Evolutionary conservation across 169 alveolate genomes (phyloP).

Genomic region (Plasmodium berghei): DNA sequence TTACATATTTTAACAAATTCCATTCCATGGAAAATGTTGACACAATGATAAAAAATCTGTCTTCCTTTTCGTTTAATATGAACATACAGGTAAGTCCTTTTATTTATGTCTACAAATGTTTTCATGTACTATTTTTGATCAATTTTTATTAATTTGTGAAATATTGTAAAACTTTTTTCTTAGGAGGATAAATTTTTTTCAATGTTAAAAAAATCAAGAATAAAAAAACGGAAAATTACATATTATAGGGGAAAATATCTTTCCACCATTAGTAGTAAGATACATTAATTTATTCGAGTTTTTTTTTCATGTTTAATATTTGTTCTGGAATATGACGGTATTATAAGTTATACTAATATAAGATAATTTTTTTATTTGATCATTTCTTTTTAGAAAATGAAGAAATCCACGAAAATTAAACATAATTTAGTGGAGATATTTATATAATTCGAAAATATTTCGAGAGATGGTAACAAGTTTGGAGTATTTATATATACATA

Average conservation of each 20-base stretch:
- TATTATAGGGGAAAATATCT: conserved; percentile 62
- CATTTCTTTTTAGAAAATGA: too few species aligned
- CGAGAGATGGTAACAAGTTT: too few species aligned
- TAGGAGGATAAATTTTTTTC: conserved; percentile 70
- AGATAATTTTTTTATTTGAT: too few species aligned
- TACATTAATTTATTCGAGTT: not conserved
- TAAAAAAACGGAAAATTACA: conserved; percentile 48
- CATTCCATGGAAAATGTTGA: conserved; percentile 58
- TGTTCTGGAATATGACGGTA: not conserved
- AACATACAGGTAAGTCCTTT: conserved; percentile 35
- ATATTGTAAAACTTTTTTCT: too few species aligned
- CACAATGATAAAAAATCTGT: conserved; percentile 33
- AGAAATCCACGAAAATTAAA: too few species aligned
- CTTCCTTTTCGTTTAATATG: conserved; percentile 51
- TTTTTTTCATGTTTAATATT: not conserved
- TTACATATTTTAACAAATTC: conserved; percentile 48
- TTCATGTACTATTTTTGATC: not conserved
- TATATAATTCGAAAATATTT: too few species aligned
- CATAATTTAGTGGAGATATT: too few species aligned
- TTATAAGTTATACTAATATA: not conserved
- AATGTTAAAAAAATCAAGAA: conserved; percentile 47
- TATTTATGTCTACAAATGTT: not conserved
- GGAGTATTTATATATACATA: too few species aligned
- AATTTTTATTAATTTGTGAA: too few species aligned
- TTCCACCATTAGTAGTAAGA: conserved; percentile 28